Conservation (phyloP, 2,329 filamentous ascomycete genomes). For the Diaporthe sp. region DNA sequence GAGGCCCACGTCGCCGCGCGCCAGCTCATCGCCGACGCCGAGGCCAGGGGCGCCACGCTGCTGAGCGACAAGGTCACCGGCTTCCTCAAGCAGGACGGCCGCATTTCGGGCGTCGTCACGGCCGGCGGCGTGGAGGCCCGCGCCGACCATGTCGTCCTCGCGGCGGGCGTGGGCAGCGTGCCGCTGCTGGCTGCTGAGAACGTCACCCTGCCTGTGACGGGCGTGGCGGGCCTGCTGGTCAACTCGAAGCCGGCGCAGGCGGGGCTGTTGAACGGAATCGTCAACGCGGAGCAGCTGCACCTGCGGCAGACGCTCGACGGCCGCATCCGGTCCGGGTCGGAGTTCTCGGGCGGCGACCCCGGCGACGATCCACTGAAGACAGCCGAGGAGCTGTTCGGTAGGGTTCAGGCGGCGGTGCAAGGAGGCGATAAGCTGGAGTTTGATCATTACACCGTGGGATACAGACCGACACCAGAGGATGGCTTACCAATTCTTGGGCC, state of each 20-base stretch:
- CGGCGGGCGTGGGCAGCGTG: slow-evolving; percentile 49
- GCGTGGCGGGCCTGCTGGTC: slow-evolving; percentile 48
- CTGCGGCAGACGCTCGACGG: slow-evolving; percentile 50
- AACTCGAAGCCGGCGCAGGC: slow-evolving; percentile 46
- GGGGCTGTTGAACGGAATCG: slow-evolving; percentile 44
- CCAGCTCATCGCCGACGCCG: slow-evolving; percentile 44
- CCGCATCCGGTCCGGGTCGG: slow-evolving; percentile 46
- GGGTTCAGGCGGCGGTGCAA: slow-evolving; percentile 42
- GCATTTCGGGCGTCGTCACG: slow-evolving; percentile 43
- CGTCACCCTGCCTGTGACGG: slow-evolving; percentile 46
- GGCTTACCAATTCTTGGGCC: slow-evolving; percentile 49
- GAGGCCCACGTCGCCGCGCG: slow-evolving; percentile 48
- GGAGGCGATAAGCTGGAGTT: slow-evolving; percentile 45
- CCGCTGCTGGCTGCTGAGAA: slow-evolving; percentile 45
- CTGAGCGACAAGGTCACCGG: slow-evolving; percentile 41
- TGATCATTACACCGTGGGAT: slow-evolving; percentile 49
- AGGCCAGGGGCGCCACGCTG: slow-evolving; percentile 41
- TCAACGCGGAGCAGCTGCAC: slow-evolving; percentile 47
- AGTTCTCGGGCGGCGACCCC: slow-evolving; percentile 43
- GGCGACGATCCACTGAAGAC: slow-evolving; percentile 45
- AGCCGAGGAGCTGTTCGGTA: slow-evolving; percentile 46
- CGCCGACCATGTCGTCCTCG: slow-evolving; percentile 50
- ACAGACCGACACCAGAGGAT: slow-evolving; percentile 48
- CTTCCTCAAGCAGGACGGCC: slow-evolving; percentile 41
- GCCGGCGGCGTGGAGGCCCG: slow-evolving; percentile 37